Evolutionary conservation across 164 flowering plant genomes (phyloP).

Genomic region (Piper longum): DNA sequence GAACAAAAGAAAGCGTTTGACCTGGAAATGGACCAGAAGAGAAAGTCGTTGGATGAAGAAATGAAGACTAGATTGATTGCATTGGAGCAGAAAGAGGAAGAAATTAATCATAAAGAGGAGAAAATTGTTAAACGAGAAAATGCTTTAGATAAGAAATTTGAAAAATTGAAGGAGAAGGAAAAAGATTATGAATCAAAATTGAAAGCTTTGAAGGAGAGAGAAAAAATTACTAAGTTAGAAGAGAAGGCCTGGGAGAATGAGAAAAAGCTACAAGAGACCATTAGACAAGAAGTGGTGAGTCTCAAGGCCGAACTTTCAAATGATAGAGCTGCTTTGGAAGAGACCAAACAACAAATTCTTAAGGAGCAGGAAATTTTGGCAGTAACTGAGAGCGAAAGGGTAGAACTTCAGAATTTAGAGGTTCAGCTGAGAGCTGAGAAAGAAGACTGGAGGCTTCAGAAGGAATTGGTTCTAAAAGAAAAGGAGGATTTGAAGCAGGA

Average conservation of each 20-base stretch:
- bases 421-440: constrained; percentile 51
- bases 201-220: constrained; percentile 52
- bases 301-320: constrained; percentile 44
- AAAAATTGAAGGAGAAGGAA: constrained; percentile 66
- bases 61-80: constrained; percentile 23
- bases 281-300: constrained; percentile 29
- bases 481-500: constrained; percentile 55
- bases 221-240: constrained; percentile 41
- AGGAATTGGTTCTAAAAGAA: constrained; percentile 49
- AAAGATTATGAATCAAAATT: constrained; percentile 40
- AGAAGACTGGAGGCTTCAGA: constrained; percentile 31
- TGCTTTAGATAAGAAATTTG: constrained; percentile 47
- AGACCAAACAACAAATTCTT: constrained; percentile 28
- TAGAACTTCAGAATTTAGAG: constrained; percentile 39
- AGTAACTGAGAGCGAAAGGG: constrained; percentile 43
- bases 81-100: constrained; percentile 37
- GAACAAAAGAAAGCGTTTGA: constrained; percentile 38
- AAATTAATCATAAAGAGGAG: constrained; percentile 45
- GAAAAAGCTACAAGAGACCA: constrained; percentile 31
- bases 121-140: constrained; percentile 54
- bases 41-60: constrained; percentile 45
- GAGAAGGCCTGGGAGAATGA: constrained; percentile 41
- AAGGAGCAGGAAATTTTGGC: constrained; percentile 41
- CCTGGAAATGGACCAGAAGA: constrained; percentile 44
- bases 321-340: constrained; percentile 26